A percentile compares a stretch with the other conserved stretches of the same genome.
These are phyloP conservation scores for Lecanicillium sp. DNA, from an alignment of 2,329 filamentous ascomycete species.

Conservation along the genomic window DNA sequence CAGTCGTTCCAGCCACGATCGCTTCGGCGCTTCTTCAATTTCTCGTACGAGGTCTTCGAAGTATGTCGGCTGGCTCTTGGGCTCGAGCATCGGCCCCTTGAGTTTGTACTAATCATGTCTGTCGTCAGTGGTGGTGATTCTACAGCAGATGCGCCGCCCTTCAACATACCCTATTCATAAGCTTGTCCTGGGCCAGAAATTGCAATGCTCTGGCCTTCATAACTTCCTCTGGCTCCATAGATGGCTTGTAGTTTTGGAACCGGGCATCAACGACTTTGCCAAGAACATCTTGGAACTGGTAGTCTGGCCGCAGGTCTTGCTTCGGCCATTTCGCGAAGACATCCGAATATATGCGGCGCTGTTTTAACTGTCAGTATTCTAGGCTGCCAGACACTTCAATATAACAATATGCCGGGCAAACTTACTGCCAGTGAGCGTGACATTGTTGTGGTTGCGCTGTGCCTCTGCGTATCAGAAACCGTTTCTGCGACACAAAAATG, in stretches of 20 bases:
- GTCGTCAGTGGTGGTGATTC: background rate
- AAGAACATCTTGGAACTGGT: constrained; percentile 53
- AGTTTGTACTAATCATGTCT: constrained; percentile 25
- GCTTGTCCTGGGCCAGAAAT: constrained; percentile 52
- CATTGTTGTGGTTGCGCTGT: constrained; percentile 1
- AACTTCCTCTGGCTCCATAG: constrained; percentile 40
- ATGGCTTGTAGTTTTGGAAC: constrained; percentile 22
- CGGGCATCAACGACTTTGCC: constrained; percentile 26
- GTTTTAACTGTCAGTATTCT: background rate
- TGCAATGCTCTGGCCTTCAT: constrained; percentile 53
- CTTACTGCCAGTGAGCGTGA: constrained; percentile 6
- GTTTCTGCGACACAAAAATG: too few relatives aligned
- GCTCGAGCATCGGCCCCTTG: constrained; percentile 44
- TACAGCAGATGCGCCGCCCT: background rate
- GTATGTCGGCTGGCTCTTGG: constrained; percentile 57
- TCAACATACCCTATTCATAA: constrained; percentile 43
- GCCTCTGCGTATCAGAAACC: too few relatives aligned
- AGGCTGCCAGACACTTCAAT: background rate
- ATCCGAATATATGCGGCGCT: constrained; percentile 30
- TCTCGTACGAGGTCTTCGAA: constrained; percentile 54
- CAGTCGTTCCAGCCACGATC: constrained; percentile 45
- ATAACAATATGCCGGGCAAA: background rate
- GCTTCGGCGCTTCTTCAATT: constrained; percentile 53
- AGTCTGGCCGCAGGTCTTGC: constrained; percentile 54
- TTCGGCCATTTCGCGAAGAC: constrained; percentile 51